Evolutionary conservation across 2,329 filamentous ascomycete species (phyloP), one percentile per base, ranked within the genome.

Genomic region (Laburnicola sp.): DNA sequence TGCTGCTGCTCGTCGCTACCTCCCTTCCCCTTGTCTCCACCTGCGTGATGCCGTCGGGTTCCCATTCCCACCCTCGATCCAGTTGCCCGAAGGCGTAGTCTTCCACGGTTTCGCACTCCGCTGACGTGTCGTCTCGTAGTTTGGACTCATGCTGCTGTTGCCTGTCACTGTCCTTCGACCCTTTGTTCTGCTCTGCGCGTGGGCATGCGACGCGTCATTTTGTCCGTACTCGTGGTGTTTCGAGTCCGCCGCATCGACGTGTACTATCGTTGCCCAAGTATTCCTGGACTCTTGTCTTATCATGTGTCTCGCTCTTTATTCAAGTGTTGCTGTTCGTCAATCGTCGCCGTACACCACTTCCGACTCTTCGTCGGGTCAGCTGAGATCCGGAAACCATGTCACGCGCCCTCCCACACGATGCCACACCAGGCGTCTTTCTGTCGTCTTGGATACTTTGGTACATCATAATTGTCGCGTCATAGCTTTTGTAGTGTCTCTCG

Each of bases 191-290:
- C 44, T 48, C 48, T 22, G 48, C 44, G 42, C 58, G 54, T 59
- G 54, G 51, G 28, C 37, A 27, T 44, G 10, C 37, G 35, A 54
- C 60, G 56, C 56, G 51, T 57, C 51, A 31, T 45, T 36, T 35
- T 41, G 27, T 36, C 48, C 41, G 39, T 39, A 34, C 48, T 47
- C 51, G 50, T 40, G 58, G 53, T 62, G 63, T 65, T 66, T 63
- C 57, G 54, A 60, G 56, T 60, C 26, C 43, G 53, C 57, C 51
- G 45, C 56, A 58, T 45, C 27, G 22, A 37, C 45, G 35, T 27
- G 16, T 41, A 4, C 9, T 49, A 26, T 35, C 10, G 26, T 50
- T 16, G 2, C 10, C 11, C 23, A 21, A 9, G n/a, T 26, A 34
- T 11, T 30, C 16, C 38, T 31, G 34, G 9, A 11, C 25, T 22